These are phyloP conservation scores for Samsoniella hepiali DNA, from an alignment of 2,329 filamentous ascomycete genomes.

Conservation along the genomic window DNA sequence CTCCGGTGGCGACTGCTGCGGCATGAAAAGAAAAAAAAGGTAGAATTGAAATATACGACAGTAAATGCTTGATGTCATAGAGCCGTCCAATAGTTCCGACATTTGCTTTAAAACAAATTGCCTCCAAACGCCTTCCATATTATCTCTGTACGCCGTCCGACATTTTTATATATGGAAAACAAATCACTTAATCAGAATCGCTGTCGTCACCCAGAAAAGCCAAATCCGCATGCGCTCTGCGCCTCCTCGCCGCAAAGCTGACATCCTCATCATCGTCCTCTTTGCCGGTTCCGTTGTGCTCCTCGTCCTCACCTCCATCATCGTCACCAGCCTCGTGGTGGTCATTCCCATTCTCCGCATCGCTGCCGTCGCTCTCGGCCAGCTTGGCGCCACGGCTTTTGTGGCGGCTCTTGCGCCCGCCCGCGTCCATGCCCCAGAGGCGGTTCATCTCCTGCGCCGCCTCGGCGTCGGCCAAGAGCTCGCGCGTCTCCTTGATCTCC, in stretches of 20 bases:
- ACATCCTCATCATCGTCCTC: slow-evolving; percentile 31
- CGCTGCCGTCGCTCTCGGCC: slow-evolving; percentile 31
- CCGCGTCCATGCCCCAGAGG: slow-evolving; percentile 62
- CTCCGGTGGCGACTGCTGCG: neutral
- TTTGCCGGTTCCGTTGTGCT: slow-evolving; percentile 27
- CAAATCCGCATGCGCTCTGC: slow-evolving; percentile 49
- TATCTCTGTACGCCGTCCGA: slow-evolving; percentile 3
- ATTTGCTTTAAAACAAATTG: neutral
- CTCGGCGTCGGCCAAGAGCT: slow-evolving; percentile 80
- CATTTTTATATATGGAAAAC: neutral
- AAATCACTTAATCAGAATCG: slow-evolving; percentile 51
- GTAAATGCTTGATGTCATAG: neutral
- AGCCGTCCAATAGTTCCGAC: slow-evolving; percentile 2
- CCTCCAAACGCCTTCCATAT: slow-evolving; percentile 10
- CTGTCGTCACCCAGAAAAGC: slow-evolving; percentile 68
- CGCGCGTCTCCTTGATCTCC: slow-evolving; percentile 82
- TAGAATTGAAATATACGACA: neutral
- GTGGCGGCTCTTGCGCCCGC: slow-evolving; percentile 41
- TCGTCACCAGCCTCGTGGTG: slow-evolving; percentile 31
- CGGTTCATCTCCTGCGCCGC: slow-evolving; percentile 78
- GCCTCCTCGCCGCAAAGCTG: slow-evolving; percentile 43
- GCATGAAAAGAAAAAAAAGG: neutral
- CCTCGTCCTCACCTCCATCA: slow-evolving; percentile 26
- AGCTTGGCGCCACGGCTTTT: slow-evolving; percentile 31
- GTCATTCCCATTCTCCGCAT: slow-evolving; percentile 26